These are phyloP conservation scores for Mortierella sp. DNA, from an alignment of 371 early-diverging fungal species.

Conservation along the genomic window DNA sequence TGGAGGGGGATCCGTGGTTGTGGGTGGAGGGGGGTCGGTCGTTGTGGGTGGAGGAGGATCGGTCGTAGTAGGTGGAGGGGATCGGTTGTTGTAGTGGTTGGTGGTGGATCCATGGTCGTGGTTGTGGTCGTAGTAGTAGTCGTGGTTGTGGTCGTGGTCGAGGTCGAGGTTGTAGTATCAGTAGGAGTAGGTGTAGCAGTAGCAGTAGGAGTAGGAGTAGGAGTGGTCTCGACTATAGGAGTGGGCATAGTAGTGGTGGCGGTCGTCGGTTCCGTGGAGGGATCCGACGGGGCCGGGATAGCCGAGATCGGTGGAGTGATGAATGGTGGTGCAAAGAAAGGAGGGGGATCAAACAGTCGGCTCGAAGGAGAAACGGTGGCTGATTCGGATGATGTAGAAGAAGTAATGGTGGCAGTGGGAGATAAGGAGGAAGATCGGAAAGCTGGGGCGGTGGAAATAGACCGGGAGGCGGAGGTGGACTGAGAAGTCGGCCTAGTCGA, in stretches of 20 bases:
- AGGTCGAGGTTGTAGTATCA: constrained; percentile 6
- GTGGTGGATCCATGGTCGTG: neutral
- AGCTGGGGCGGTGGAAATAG: no score
- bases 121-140: neutral
- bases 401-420: neutral
- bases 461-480: no score
- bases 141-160: constrained; percentile 5
- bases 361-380: neutral
- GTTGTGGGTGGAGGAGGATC: neutral
- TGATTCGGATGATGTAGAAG: neutral
- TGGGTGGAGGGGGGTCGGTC: neutral
- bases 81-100: constrained; percentile 1
- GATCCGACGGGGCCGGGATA: neutral
- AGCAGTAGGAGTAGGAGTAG: neutral
- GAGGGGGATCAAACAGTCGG: no score
- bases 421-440: no score
- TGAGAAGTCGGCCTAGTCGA: no score
- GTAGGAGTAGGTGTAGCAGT: constrained; percentile 1
- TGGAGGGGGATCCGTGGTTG: neutral
- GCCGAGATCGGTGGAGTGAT: neutral
- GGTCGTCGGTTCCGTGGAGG: neutral
- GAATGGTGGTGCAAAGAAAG: neutral
- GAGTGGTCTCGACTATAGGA: neutral
- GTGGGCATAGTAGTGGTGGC: neutral
- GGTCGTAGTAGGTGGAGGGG: neutral